Evolutionary conservation across 805 yeast species (phyloP).

Genomic region (Metschnikowia arizonensis): DNA sequence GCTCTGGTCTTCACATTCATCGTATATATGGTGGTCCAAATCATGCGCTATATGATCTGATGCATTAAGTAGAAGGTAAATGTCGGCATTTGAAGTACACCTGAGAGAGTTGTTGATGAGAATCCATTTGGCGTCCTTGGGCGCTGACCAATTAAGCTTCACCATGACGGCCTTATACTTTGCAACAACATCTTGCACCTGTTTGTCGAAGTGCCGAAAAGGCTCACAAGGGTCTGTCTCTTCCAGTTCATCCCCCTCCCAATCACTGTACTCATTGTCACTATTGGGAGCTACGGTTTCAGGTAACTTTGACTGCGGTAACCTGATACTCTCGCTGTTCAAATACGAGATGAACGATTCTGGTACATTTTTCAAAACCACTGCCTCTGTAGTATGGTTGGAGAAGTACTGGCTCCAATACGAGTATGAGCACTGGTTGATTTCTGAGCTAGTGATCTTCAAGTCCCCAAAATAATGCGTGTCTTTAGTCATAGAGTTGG

Average conservation of each 20-base stretch:
- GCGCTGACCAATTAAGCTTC: conserved; percentile 95
- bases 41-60: conserved; percentile 89
- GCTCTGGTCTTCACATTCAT: conserved; percentile 32
- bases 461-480: conserved; percentile 30
- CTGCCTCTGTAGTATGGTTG: conserved; percentile 20
- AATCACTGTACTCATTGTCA: conserved; percentile 69
- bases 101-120: conserved; percentile 69
- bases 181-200: conserved; percentile 46
- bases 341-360: conserved; percentile 31
- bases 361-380: conserved; percentile 33
- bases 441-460: conserved; percentile 23
- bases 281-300: conserved; percentile 30
- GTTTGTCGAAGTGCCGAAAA: conserved; percentile 59
- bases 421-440: conserved; percentile 33
- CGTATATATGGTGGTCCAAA: conserved; percentile 61
- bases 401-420: conserved; percentile 30
- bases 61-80: conserved; percentile 76
- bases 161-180: conserved; percentile 67
- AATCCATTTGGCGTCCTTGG: conserved; percentile 93
- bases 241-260: conserved; percentile 53
- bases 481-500: conserved; percentile 8
- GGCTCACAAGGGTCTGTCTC: conserved; percentile 15
- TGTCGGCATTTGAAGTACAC: conserved; percentile 67
- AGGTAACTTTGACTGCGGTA: conserved; percentile 12
- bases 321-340: conserved; percentile 20